These are phyloP conservation scores for Kuraishia piskuri DNA, from an alignment of 805 yeast genomes.

Conservation along the genomic window DNA sequence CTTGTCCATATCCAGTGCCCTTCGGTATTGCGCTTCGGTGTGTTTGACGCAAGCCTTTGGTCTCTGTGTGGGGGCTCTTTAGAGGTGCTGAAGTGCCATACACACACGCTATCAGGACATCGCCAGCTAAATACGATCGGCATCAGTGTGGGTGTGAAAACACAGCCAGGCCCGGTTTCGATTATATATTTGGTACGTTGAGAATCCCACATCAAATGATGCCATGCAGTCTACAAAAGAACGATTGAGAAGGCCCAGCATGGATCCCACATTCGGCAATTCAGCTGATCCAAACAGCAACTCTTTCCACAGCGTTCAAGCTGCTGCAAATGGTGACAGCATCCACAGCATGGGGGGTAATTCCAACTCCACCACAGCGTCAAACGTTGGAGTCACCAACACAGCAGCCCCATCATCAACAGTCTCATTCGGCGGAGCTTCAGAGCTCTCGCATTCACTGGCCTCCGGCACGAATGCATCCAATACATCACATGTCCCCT, in stretches of 20 bases:
- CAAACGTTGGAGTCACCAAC: background rate
- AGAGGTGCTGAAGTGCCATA: no score
- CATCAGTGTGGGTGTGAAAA: no score
- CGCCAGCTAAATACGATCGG: no score
- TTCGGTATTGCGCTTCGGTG: no score
- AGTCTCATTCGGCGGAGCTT: background rate
- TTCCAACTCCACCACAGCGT: background rate
- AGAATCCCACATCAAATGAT: background rate
- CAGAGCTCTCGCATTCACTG: background rate
- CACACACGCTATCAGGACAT: no score
- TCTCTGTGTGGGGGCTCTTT: no score
- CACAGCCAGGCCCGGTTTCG: no score
- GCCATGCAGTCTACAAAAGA: background rate
- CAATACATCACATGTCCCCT: background rate
- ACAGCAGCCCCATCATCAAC: background rate
- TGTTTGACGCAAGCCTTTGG: no score
- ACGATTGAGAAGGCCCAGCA: background rate
- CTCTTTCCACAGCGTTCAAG: background rate
- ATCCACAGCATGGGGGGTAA: no score
- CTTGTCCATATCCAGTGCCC: no score
- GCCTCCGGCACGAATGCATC: background rate
- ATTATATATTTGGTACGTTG: no score
- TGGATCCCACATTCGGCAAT: background rate
- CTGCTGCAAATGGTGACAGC: background rate
- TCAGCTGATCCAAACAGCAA: background rate